Percentiles rank a stretch among this genome's conserved stretches.
These are phyloP conservation scores for Metschnikowia cerradonensis DNA, from an alignment of 805 yeast species.

Conservation along the genomic window DNA sequence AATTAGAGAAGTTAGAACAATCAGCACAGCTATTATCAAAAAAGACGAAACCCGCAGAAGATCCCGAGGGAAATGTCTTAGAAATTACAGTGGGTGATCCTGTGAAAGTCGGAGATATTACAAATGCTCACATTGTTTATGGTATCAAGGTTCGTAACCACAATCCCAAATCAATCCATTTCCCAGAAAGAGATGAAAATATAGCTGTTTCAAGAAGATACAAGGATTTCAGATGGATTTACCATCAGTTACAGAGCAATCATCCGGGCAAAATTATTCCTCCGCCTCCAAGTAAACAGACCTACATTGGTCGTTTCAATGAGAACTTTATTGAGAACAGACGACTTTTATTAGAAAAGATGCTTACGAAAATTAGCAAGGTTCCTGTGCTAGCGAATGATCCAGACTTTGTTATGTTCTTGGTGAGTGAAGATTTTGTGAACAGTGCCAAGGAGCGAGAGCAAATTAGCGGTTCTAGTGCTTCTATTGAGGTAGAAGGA, in stretches of 20 bases:
- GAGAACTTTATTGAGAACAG: conserved; percentile 86
- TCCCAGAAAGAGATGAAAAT: conserved; percentile 10
- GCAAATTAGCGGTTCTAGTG: conserved; percentile 50
- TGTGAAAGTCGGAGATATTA: conserved; percentile 82
- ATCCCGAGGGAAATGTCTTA: conserved; percentile 30
- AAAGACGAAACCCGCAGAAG: conserved; percentile 4
- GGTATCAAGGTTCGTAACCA: conserved; percentile 62
- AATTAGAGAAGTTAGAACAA: not conserved
- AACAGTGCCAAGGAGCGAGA: conserved; percentile 70
- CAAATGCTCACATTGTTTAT: conserved; percentile 86
- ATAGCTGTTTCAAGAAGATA: conserved; percentile 72
- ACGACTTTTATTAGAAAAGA: conserved; percentile 76
- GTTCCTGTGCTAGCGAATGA: conserved; percentile 61
- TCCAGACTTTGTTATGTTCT: conserved; percentile 70
- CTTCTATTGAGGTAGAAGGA: conserved; percentile 37
- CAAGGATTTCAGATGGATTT: conserved; percentile 90
- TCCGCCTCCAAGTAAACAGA: conserved; percentile 90
- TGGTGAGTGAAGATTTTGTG: conserved; percentile 67
- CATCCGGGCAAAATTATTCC: conserved; percentile 92
- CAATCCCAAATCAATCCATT: conserved; percentile 30
- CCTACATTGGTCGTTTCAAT: conserved; percentile 86
- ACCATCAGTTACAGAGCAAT: conserved; percentile 77
- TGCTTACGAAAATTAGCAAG: conserved; percentile 70
- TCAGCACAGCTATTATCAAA: conserved; percentile 12
- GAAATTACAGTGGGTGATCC: conserved; percentile 86